Conservation (phyloP, 768 basidiomycete species). For the Tubosaeta sp. region DNA sequence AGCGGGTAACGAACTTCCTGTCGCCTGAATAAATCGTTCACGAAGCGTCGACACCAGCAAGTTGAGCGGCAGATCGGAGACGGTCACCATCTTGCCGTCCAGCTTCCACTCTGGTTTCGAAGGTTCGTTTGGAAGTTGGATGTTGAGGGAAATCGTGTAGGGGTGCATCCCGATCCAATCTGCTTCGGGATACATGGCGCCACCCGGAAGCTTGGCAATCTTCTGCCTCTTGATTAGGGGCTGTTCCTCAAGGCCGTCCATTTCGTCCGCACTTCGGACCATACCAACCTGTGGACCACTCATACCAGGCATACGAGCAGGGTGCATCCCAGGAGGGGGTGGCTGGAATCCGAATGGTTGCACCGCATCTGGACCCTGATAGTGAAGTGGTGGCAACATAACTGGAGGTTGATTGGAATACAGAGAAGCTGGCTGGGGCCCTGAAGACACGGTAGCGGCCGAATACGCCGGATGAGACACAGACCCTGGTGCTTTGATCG, state of each 20-base stretch:
- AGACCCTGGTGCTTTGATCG: constrained; percentile 42
- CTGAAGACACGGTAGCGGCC: constrained; percentile 86
- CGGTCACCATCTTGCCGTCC: constrained; percentile 70
- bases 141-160: constrained; percentile 78
- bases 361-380: constrained; percentile 70
- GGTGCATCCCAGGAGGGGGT: constrained; percentile 64
- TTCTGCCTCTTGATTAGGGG: constrained; percentile 86
- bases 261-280: constrained; percentile 76
- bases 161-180: constrained; percentile 93
- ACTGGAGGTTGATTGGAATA: constrained; percentile 62
- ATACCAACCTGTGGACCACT: constrained; percentile 62
- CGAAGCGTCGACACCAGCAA: constrained; percentile 84
- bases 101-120: constrained; percentile 93
- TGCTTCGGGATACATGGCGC: constrained; percentile 77
- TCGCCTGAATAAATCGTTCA: constrained; percentile 77
- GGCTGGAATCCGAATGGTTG: constrained; percentile 81
- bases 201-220: constrained; percentile 81
- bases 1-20: constrained; percentile 76
- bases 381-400: constrained; percentile 82
- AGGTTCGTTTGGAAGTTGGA: constrained; percentile 80
- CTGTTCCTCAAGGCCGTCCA: constrained; percentile 66
- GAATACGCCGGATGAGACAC: constrained; percentile 53
- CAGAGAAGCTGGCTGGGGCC: constrained; percentile 83
- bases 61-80: constrained; percentile 81
- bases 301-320: constrained; percentile 59